A percentile compares a stretch with the other conserved stretches of the same genome.
Evolutionary conservation across 2,329 filamentous ascomycete species (phyloP).

Genomic region (Tolypocladium album): DNA sequence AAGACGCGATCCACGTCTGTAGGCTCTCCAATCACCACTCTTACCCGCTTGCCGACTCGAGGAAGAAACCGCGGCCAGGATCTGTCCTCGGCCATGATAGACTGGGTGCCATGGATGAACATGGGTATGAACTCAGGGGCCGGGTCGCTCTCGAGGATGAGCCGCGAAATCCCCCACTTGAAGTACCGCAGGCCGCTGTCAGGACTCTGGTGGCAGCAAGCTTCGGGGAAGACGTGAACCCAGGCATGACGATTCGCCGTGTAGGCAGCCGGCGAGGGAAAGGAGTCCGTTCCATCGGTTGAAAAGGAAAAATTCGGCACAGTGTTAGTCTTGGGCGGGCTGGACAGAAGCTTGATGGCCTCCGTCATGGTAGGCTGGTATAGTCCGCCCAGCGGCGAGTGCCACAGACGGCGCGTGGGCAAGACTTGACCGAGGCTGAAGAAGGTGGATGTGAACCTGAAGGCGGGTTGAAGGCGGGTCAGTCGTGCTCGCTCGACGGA

Average conservation of each 20-base stretch:
- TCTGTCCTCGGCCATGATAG: constrained; percentile 79
- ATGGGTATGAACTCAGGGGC: constrained; percentile 85
- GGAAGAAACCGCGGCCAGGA: constrained; percentile 73
- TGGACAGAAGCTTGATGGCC: constrained; percentile 74
- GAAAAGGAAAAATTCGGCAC: constrained; percentile 41
- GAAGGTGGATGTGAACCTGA: constrained; percentile 60
- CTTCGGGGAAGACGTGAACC: constrained; percentile 95
- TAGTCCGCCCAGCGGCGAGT: constrained; percentile 72
- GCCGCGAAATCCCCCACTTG: constrained; percentile 89
- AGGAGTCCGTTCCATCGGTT: constrained; percentile 55
- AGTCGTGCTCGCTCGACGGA: not conserved
- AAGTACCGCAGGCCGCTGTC: constrained; percentile 82
- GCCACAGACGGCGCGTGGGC: constrained; percentile 70
- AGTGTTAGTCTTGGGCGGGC: constrained; percentile 35
- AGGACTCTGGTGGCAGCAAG: constrained; percentile 81
- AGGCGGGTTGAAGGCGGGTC: constrained; percentile 22
- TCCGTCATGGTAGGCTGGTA: constrained; percentile 85
- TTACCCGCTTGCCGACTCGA: constrained; percentile 58
- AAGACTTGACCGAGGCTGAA: constrained; percentile 85
- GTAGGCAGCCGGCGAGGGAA: constrained; percentile 63
- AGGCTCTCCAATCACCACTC: constrained; percentile 68
- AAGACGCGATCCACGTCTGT: constrained; percentile 66
- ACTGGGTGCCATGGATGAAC: constrained; percentile 84
- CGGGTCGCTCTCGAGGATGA: constrained; percentile 83
- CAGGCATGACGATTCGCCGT: constrained; percentile 61